Base-by-base conservation (phyloP, 768 basidiomycete genomes). In the Collybia sp. region DNA sequence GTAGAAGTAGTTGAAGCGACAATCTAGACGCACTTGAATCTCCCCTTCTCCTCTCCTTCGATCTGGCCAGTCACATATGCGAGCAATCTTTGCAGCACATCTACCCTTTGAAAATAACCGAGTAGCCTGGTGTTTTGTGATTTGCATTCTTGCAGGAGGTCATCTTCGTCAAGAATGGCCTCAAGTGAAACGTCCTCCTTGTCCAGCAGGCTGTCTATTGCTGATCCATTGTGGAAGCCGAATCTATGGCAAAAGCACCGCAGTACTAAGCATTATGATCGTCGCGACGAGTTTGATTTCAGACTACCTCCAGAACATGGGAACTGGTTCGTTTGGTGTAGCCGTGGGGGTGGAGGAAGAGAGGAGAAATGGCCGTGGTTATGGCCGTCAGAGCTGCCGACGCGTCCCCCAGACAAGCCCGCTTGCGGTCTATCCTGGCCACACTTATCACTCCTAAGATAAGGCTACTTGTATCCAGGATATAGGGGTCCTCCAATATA, bases 121-220 rank as follows among this genome's bases (percentile, higher is more conserved):
- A 89, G 87, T 42, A 95, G 80, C 47, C 88, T 73, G 34, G 86
- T 86, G 60, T 98, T 98, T 67, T 95, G 88, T 1, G 86, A 76
- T 67, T 97, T 97, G 79, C 93, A 92, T 66, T 98, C 95, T 65
- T 90, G 88, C 45, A 98, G 71, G 38, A 98, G 73, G 62, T 97
- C 93, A 59, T 91, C 86, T 67, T 96, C 92, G 68, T 93, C 92
- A 45, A 98, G 76, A 49, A 98, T 84, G 35, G 89, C 83, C 63
- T 96, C 93, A 35, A 98, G 80, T 41, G 83, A 77, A 53, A 91
- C 84, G 58, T 91, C 88, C 55, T 93, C 90, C 70, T 90, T 85
- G 76, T 91, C 86, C 50, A 96, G 79, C 48, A 96, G 77, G 58
- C 79, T 79, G 78, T 96, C 93, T 66, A 96, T 91, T 49, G 85